Evolutionary conservation across 2,329 filamentous ascomycete species (phyloP), one percentile per base, ranked within the genome.

Genomic region (Stagonosporopsis tanaceti): DNA sequence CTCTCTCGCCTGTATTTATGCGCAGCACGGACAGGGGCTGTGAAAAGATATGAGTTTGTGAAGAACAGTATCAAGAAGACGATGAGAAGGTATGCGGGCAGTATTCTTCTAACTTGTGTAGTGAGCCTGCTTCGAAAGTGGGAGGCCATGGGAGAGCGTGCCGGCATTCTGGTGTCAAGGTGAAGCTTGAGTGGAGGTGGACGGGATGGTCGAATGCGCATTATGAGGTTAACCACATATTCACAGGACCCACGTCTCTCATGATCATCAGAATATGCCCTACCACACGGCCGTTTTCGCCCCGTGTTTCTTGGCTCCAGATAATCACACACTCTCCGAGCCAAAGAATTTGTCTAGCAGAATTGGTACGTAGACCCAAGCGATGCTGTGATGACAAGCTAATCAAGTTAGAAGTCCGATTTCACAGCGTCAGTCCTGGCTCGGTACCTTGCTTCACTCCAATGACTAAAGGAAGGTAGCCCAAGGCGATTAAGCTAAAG

Each of bases 121-220:
- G 72, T 74, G 45, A 76, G 57, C 52, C 58, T 71, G 62, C 70
- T 66, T 22, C 65, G 63, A 48, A 76, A 75, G 38, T 74, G 72
- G 11, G 71, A 66, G 37, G 65, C 59, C 57, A 75, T 73, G 27
- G 73, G 73, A 11, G 73, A 76, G 58, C 69, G 65, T 15, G 63
- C 62, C 57, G 67, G 66, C 72, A 75, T 76, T 47, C 57, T 70
- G 47, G 64, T 70, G 61, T 67, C 55, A 38, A 74, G 64, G 59
- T 67, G 63, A 54, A 76, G 72, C 65, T 72, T 71, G 56, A 72
- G 70, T 53, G 70, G 71, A 66, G 60, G 67, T 34, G 68, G 69
- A 51, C 69, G 71, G 55, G 57, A 62, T n/a, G 64, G 50, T 41
- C 66, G 64, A 64, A 68, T 68, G 67, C 68, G 72, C 73, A 75